These are phyloP conservation scores for Fusarium camptoceras DNA, from an alignment of 2,329 filamentous ascomycete genomes.

Conservation along the genomic window DNA sequence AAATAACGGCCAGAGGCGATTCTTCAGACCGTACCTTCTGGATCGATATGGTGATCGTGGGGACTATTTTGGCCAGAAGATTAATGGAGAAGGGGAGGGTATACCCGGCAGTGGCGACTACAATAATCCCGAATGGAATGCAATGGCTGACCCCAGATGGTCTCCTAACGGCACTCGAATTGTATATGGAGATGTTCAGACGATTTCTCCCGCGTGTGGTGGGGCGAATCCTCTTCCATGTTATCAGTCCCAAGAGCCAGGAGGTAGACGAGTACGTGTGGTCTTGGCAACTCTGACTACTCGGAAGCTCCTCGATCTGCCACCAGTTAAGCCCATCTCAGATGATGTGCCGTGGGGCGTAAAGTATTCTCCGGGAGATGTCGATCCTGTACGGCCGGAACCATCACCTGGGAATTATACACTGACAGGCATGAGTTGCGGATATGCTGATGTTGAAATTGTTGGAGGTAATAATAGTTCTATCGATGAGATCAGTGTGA, in stretches of 20 bases:
- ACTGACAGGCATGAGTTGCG: not conserved
- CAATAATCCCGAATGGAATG: slow-evolving; percentile 62
- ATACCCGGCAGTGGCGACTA: slow-evolving; percentile 47
- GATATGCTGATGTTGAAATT: slow-evolving; percentile 5
- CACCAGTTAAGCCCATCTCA: slow-evolving; percentile 3
- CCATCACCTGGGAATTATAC: slow-evolving; percentile 2
- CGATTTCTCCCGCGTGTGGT: slow-evolving; percentile 56
- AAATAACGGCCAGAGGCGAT: slow-evolving; percentile 59
- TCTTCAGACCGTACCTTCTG: slow-evolving; percentile 60
- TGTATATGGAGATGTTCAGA: slow-evolving; percentile 56
- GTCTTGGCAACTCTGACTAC: slow-evolving; percentile 55
- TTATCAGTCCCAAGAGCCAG: slow-evolving; percentile 53
- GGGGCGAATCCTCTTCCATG: slow-evolving; percentile 58
- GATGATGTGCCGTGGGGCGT: slow-evolving; percentile 17
- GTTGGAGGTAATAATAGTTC: not conserved
- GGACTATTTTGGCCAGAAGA: slow-evolving; percentile 57
- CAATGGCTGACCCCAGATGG: slow-evolving; percentile 57
- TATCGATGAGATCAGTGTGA: not conserved
- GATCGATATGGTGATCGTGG: slow-evolving; percentile 59
- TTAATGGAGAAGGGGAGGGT: slow-evolving; percentile 53
- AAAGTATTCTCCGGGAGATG: not conserved
- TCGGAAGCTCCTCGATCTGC: slow-evolving; percentile 44
- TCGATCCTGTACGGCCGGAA: not conserved
- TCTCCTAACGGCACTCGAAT: slow-evolving; percentile 56
- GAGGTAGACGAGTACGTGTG: slow-evolving; percentile 53